These are phyloP conservation scores for Apiotrichum brassicae DNA, from an alignment of 1,284 basidiomycete species.

Conservation along the genomic window DNA sequence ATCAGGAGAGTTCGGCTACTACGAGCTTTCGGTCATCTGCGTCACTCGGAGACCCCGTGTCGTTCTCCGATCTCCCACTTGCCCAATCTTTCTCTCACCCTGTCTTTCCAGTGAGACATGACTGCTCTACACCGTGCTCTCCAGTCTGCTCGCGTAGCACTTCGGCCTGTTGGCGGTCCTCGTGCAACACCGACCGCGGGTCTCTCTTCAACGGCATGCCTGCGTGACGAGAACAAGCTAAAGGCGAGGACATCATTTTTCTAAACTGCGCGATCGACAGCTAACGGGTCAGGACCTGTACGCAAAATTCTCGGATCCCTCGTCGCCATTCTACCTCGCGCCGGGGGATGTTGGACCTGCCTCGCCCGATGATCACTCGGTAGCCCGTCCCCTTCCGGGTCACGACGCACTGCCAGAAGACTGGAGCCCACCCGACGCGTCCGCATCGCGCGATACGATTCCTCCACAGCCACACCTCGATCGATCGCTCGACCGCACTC, in stretches of 20 bases:
- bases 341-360: constrained; percentile 34
- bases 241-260: neutral
- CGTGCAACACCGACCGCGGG: no score
- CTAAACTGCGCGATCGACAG: no score
- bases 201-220: neutral
- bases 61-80: no score
- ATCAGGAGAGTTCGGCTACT: no score
- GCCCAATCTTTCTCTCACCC: no score
- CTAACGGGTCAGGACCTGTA: constrained; percentile 26
- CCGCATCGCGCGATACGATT: constrained; percentile 1
- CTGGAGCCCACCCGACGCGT: constrained; percentile 2
- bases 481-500: constrained; percentile 10
- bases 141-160: no score
- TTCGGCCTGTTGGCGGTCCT: no score
- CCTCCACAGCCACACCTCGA: constrained; percentile 8
- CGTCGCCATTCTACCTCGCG: constrained; percentile 36
- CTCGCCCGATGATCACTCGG: constrained; percentile 36
- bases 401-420: constrained; percentile 1
- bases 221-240: constrained; percentile 1
- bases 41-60: no score
- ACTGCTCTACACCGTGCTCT: no score
- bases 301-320: constrained; percentile 36
- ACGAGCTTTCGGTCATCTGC: no score
- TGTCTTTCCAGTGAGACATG: no score
- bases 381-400: constrained; percentile 18